These are phyloP conservation scores for Aaosphaeria arxii DNA, from an alignment of 2,329 filamentous ascomycete species.

Conservation along the genomic window DNA sequence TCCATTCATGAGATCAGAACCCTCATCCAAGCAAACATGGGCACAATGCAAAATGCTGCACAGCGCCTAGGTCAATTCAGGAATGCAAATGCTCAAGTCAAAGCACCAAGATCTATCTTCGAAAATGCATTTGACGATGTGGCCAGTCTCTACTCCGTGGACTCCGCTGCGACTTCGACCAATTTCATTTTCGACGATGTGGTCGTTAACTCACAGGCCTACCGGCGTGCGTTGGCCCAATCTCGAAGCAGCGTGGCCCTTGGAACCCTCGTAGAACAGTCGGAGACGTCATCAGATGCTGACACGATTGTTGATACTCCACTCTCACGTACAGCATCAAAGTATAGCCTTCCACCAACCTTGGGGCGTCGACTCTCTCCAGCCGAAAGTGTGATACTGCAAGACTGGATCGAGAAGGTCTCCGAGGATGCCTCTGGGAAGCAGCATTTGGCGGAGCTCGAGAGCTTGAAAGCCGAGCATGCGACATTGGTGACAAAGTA, in stretches of 20 bases:
- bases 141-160: conserved; percentile 2
- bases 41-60: conserved; percentile 6
- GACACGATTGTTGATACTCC: conserved; percentile 1
- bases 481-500: not conserved
- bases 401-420: not conserved
- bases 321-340: not conserved
- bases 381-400: not conserved
- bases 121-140: conserved; percentile 1
- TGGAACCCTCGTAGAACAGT: conserved; percentile 2
- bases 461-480: not conserved
- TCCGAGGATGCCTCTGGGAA: not conserved
- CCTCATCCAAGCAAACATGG: conserved; percentile 10
- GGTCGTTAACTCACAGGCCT: conserved; percentile 13
- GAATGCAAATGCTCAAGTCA: conserved; percentile 8
- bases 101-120: conserved; percentile 11
- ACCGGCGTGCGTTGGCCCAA: conserved; percentile 8
- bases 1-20: conserved; percentile 13
- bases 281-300: conserved; percentile 1
- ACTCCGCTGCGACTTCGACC: conserved; percentile 2
- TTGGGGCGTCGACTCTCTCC: not conserved
- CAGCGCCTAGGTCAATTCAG: conserved; percentile 6
- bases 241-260: conserved; percentile 2
- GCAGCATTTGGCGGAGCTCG: not conserved
- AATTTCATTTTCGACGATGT: conserved; percentile 16
- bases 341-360: not conserved